These are phyloP conservation scores for Desmodesmus armatus DNA, from an alignment of 139 green algal genomes.

Conservation along the genomic window DNA sequence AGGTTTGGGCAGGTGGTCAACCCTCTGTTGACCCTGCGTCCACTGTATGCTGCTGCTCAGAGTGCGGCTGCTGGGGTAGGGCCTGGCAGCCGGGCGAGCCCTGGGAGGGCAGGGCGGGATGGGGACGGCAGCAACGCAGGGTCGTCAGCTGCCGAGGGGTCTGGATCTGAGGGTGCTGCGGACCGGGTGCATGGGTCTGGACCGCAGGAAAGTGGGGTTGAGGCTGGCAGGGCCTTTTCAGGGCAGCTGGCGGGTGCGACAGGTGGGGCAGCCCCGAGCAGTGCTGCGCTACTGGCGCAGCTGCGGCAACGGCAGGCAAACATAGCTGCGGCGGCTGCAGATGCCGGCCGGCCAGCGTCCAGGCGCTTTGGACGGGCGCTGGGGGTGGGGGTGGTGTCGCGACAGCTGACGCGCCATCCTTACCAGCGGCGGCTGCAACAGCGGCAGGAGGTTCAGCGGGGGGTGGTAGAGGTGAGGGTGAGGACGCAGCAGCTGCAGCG, in stretches of 20 bases:
- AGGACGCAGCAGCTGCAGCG: background rate
- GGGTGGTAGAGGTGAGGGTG: background rate
- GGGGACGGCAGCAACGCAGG: background rate
- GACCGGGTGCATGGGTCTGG: too few relatives aligned
- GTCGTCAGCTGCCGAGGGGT: too few relatives aligned
- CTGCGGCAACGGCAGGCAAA: constrained; percentile 60
- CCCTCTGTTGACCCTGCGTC: constrained; percentile 8
- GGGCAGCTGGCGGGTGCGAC: constrained; percentile 6
- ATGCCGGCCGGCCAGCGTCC: background rate
- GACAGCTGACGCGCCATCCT: background rate
- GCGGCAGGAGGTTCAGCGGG: constrained; percentile 34
- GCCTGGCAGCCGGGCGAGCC: background rate
- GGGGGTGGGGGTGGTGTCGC: background rate
- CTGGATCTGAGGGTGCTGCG: too few relatives aligned
- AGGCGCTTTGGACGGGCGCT: background rate
- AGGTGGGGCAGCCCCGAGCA: constrained; percentile 6
- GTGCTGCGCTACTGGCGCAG: constrained; percentile 60
- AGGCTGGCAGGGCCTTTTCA: background rate
- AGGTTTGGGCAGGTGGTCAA: constrained; percentile 36
- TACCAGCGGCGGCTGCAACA: constrained; percentile 2
- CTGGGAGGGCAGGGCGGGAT: background rate
- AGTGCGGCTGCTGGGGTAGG: background rate
- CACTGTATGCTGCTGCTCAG: constrained; percentile 4
- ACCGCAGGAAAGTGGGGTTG: too few relatives aligned
- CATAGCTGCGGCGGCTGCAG: constrained; percentile 35